A percentile compares a stretch with the other conserved stretches of the same genome.
phyloP scores from a whole-genome alignment of 129 eudicot species.

The Flaveria bidentis region DNA sequence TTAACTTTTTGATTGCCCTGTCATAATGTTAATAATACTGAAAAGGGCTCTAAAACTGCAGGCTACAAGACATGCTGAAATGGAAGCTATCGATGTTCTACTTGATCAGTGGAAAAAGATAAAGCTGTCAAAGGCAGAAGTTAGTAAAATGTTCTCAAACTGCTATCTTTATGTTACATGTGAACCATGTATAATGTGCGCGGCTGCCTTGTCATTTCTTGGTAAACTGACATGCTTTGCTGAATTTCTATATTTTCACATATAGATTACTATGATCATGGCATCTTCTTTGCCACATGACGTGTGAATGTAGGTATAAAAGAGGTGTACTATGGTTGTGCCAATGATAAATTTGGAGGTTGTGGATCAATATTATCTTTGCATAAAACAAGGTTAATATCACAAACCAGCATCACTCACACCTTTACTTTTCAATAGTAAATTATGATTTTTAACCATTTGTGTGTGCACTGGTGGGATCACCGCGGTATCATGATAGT shows the following conservation, averaged over 20 bases:
- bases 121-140: constrained; percentile 43
- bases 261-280: neutral
- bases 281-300: neutral
- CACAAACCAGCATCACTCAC: constrained; percentile 8
- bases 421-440: neutral
- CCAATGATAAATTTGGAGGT: constrained; percentile 95
- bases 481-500: constrained; percentile 21
- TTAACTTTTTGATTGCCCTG: neutral
- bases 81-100: constrained; percentile 72
- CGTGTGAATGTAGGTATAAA: constrained; percentile 53
- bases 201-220: constrained; percentile 75
- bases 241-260: neutral
- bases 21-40: constrained; percentile 20
- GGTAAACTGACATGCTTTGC: constrained; percentile 36
- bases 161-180: constrained; percentile 90
- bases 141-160: constrained; percentile 57
- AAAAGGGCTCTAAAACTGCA: constrained; percentile 41
- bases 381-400: constrained; percentile 54
- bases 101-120: constrained; percentile 60
- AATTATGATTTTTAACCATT: neutral
- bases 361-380: constrained; percentile 89
- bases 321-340: constrained; percentile 91
- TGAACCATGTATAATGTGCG: constrained; percentile 99
- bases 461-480: neutral
- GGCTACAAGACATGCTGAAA: constrained; percentile 93